Conservation (phyloP, 495 filamentous ascomycete genomes). For the Cetradonia linearis region DNA sequence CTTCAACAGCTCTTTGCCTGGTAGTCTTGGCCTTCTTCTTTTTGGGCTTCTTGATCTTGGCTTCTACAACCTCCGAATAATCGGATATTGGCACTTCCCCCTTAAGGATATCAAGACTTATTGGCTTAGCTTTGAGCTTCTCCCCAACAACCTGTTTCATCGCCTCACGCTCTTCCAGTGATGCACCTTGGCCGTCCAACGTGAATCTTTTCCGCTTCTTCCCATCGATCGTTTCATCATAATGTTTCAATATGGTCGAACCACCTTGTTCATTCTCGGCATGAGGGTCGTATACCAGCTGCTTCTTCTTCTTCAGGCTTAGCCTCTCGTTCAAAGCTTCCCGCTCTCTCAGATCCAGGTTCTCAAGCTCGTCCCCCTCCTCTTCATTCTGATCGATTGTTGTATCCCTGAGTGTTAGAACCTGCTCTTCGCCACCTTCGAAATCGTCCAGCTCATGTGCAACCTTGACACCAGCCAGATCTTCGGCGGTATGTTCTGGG, state of each 20-base stretch:
- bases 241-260: constrained; percentile 61
- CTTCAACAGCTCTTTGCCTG: constrained; percentile 56
- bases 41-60: constrained; percentile 88
- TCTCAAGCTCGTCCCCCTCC: constrained; percentile 87
- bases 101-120: constrained; percentile 64
- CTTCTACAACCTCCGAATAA: constrained; percentile 73
- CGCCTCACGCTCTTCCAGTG: constrained; percentile 51
- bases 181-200: constrained; percentile 63
- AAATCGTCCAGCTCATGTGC: constrained; percentile 74
- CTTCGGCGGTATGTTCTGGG: constrained; percentile 62
- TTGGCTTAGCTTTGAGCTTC: constrained; percentile 53
- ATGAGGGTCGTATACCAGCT: constrained; percentile 78
- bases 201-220: constrained; percentile 87
- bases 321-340: constrained; percentile 69
- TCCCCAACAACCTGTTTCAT: constrained; percentile 47
- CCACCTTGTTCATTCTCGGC: constrained; percentile 55
- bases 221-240: constrained; percentile 89
- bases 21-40: constrained; percentile 81
- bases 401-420: constrained; percentile 84
- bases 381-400: constrained; percentile 78
- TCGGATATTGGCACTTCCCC: constrained; percentile 66
- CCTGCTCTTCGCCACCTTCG: constrained; percentile 66
- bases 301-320: constrained; percentile 84
- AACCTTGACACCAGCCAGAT: constrained; percentile 83
- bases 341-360: constrained; percentile 62